Evolutionary conservation across 805 yeast species (phyloP).

Genomic region (Nakazawaea populi): DNA sequence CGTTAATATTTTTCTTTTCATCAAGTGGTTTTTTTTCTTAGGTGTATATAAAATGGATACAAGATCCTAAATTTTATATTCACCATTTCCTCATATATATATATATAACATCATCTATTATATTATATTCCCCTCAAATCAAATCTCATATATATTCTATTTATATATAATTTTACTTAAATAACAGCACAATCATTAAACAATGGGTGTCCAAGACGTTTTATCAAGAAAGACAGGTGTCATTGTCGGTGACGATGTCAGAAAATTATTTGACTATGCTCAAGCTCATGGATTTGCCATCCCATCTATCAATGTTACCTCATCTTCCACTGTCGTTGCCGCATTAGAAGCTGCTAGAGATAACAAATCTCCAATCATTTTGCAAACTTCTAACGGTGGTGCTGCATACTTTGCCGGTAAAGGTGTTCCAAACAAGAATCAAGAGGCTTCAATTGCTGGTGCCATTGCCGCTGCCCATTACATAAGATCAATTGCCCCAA

Average conservation of each 20-base stretch:
- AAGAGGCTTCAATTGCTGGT: conserved; percentile 91
- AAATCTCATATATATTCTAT: too few species aligned
- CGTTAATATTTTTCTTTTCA: too few species aligned
- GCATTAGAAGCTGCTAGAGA: conserved; percentile 98
- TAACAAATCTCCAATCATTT: conserved; percentile 87
- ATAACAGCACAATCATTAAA: conserved; percentile 1
- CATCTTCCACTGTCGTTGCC: conserved; percentile 95
- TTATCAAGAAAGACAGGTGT: conserved; percentile 92
- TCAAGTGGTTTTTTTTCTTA: too few species aligned
- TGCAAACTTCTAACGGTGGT: conserved; percentile 98
- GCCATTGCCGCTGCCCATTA: conserved; percentile 96
- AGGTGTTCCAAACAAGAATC: conserved; percentile 93
- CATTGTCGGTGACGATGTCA: conserved; percentile 97
- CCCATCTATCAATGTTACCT: conserved; percentile 97
- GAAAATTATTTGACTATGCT: conserved; percentile 81
- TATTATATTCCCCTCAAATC: too few species aligned
- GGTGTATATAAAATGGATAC: too few species aligned
- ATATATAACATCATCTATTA: too few species aligned
- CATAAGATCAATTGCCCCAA: conserved; percentile 94
- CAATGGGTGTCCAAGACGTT: conserved; percentile 67
- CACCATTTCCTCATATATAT: too few species aligned
- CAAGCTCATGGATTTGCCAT: conserved; percentile 92
- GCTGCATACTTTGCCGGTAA: conserved; percentile 99
- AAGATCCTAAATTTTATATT: too few species aligned
- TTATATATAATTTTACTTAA: background rate